These are phyloP conservation scores for Podospora pseudopauciseta DNA, from an alignment of 495 filamentous ascomycete species.

Conservation along the genomic window DNA sequence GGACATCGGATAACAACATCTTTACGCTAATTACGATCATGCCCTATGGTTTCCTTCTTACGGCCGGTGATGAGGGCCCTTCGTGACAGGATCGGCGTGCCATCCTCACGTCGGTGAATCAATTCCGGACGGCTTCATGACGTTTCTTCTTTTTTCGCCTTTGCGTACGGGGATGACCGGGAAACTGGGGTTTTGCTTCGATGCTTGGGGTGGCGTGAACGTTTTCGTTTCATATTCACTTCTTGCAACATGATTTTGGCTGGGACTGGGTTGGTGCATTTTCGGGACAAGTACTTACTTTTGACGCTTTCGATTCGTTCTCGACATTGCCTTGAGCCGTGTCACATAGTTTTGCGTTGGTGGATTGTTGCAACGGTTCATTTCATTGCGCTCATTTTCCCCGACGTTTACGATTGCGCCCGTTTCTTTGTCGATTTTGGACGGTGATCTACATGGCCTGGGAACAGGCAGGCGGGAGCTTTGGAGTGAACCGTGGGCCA, in stretches of 20 bases:
- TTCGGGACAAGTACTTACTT: constrained; percentile 4
- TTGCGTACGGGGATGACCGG: constrained; percentile 19
- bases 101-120: constrained; percentile 13
- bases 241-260: background rate
- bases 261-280: constrained; percentile 8
- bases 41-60: constrained; percentile 24
- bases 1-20: constrained; percentile 18
- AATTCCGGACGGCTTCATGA: constrained; percentile 24
- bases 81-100: background rate
- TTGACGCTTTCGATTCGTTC: background rate
- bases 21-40: constrained; percentile 40
- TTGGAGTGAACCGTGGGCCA: background rate
- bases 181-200: constrained; percentile 14
- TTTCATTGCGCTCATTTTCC: constrained; percentile 9
- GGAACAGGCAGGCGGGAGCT: constrained; percentile 19
- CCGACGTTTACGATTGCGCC: constrained; percentile 10
- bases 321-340: background rate
- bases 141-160: constrained; percentile 18
- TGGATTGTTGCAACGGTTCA: background rate
- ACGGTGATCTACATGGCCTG: constrained; percentile 9
- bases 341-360: background rate
- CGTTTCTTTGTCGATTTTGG: background rate
- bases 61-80: constrained; percentile 8
- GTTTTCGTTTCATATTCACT: constrained; percentile 1
- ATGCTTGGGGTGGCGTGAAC: background rate